Base-by-base conservation (phyloP, 495 filamentous ascomycete species). In the Chaetomium cochliodes region DNA sequence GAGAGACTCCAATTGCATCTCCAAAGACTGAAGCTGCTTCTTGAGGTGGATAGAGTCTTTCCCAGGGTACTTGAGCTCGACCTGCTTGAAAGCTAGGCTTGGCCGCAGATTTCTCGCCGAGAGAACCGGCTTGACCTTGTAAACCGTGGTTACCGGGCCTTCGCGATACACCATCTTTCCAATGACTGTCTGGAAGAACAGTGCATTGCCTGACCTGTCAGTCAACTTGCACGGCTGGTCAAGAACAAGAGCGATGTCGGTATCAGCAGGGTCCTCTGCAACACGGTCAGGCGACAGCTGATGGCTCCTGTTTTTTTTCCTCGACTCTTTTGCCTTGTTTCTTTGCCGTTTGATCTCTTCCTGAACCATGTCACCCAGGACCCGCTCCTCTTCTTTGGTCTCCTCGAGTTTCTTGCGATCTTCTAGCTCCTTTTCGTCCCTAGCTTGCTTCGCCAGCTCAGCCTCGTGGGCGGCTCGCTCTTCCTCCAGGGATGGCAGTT, bases 401-500 rank as follows among this genome's bases (percentile, higher is more conserved):
- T 88, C 87, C 62, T 88, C 77, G 47, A 81, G 76, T 66, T 76
- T 79, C 66, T 78, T 80, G 51, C 71, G 80, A 58, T 81, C 77
- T 65, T 81, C 79, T 25, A 77, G 73, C 66, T 82, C 77, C 63
- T 73, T 77, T 61, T 85, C 77, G 62, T 81, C 74, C 49, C 80
- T 73, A n/a, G 80, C 82, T 60, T 78, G 63, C 64, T 75, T 81
- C 8, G 78, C 80, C 57, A 84, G 73, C 65, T 78, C 76, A 15
- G 77, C 81, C 66, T 85, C 84, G 47, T 84, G 82, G 39, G 87
- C 85, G 12, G 88, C 92, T 30, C 94, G 84, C 73, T 98, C 93
- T 69, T 96, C 92, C 71, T 94, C 92, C 18, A 98, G 77, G 42
- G 92, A 96, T 0, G 92, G 92, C 12, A 97, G 76, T 55, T 92